Percentiles rank a stretch among this genome's conserved stretches.
Evolutionary conservation across 306 rosid genomes (phyloP).

Genomic region (Vigna angularis): DNA sequence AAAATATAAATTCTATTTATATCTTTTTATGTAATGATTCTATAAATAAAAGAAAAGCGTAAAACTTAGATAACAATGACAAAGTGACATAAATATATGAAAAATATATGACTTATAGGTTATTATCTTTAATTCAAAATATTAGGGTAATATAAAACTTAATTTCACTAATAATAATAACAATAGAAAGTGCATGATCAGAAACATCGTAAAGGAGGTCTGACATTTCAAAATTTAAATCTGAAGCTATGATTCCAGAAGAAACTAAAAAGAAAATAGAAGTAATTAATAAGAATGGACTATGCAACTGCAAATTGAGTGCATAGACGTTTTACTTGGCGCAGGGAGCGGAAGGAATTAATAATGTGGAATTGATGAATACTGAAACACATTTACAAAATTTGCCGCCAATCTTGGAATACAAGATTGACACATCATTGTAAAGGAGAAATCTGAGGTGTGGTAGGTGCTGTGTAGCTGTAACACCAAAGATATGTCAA

Average conservation of each 20-base stretch:
- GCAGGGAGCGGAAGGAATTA: slow-evolving; percentile 26
- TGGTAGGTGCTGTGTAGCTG: slow-evolving; percentile 40
- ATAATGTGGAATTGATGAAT: background rate
- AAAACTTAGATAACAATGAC: too few relatives aligned
- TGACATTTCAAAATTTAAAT: too few relatives aligned
- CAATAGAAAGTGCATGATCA: too few relatives aligned
- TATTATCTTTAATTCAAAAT: too few relatives aligned
- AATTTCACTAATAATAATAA: too few relatives aligned
- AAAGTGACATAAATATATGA: too few relatives aligned
- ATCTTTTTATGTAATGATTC: background rate
- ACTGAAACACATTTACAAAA: background rate
- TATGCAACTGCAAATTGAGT: background rate
- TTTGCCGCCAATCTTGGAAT: slow-evolving; percentile 27
- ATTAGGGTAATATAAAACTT: too few relatives aligned
- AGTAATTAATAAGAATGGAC: background rate
- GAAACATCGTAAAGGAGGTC: too few relatives aligned
- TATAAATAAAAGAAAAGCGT: too few relatives aligned
- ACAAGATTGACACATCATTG: slow-evolving; percentile 21
- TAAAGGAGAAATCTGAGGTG: background rate
- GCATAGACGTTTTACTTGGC: background rate
- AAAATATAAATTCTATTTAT: too few relatives aligned
- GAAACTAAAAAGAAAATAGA: background rate
- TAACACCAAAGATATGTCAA: slow-evolving; percentile 23
- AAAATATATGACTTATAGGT: too few relatives aligned
- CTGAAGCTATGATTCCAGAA: too few relatives aligned